Base-by-base conservation (phyloP, 768 basidiomycete genomes). In the Tylopilus vinaceipallidus region DNA sequence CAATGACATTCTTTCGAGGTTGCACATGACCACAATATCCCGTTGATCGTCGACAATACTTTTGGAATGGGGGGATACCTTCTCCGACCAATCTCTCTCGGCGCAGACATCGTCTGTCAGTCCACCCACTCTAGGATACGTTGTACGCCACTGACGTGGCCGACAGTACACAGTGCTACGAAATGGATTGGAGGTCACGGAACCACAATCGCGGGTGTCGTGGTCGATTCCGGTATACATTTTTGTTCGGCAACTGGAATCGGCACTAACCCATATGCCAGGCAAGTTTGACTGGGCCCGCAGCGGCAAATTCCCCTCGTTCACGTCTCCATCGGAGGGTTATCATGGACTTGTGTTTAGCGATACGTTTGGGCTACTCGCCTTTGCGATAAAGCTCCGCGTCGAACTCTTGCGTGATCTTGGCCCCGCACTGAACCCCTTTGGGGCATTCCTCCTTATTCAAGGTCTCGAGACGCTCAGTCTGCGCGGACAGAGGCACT, bases 101-200 rank as follows among this genome's bases (percentile, higher is more conserved):
- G 82, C 17, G 80, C 81, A 4, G 77, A 84, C 52, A 80, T 83
- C 36, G 70, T 83, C 48, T 43, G 75, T 73, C 13, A 39, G 71
- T 60, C 36, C 16, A 30, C n/a, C 24, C 20, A 3, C 29, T 14
- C 11, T 12, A 7, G 6, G 30, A 1, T 19, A 14, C n/a, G 33
- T 9, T 30, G 10, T 4, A 14, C 39, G 20, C 34, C 5, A 17
- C 19, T 44, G 41, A 50, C 43, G 30, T 42, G 7, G 36, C 22
- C 2, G 6, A 13, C 19, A 76, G 78, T 80, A 0, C 76, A 81
- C 57, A 79, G 77, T 26, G 79, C 79, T 3, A 84, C 82, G 0
- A 84, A 86, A 59, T 86, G 84, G 84, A 80, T 86, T 6, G 74
- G 81, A 1, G 81, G 82, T 0, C 81, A 83, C 42, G 83, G 85